Percentiles rank a stretch among this genome's conserved stretches.
Evolutionary conservation across 768 basidiomycete species (phyloP).

Genomic region (Mrakia blollopis): DNA sequence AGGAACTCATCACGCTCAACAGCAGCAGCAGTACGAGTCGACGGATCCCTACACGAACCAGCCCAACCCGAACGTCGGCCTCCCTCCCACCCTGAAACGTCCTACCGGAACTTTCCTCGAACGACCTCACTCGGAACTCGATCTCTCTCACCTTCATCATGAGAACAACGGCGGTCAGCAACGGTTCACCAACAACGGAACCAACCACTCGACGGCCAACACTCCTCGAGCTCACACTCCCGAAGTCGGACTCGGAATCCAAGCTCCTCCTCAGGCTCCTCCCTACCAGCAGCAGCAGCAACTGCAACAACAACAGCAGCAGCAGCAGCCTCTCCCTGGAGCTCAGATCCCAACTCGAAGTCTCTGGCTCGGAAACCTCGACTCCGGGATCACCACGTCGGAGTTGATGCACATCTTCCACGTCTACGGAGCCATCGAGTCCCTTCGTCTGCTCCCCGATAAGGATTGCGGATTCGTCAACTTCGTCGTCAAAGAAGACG

Average conservation of each 20-base stretch:
- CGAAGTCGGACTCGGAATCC: constrained; percentile 39
- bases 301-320: constrained; percentile 2
- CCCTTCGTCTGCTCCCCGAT: constrained; percentile 86
- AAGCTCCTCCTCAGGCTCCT: constrained; percentile 58
- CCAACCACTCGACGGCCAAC: constrained; percentile 47
- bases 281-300: constrained; percentile 24
- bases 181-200: constrained; percentile 25
- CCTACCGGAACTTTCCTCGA: constrained; percentile 22
- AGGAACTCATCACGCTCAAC: neutral
- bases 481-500: constrained; percentile 90
- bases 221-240: constrained; percentile 46
- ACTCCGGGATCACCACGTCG: constrained; percentile 87
- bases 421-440: constrained; percentile 95
- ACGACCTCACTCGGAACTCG: constrained; percentile 28
- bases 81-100: neutral
- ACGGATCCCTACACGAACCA: constrained; percentile 16
- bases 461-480: constrained; percentile 99
- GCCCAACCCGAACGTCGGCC: constrained; percentile 3
- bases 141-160: constrained; percentile 35
- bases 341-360: constrained; percentile 87
- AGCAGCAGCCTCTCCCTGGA: constrained; percentile 29
- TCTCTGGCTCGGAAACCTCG: constrained; percentile 97
- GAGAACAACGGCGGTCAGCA: constrained; percentile 7
- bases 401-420: constrained; percentile 94
- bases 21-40: neutral